Base-by-base conservation (phyloP, 768 basidiomycete species). In the Phallus indusiatus region DNA sequence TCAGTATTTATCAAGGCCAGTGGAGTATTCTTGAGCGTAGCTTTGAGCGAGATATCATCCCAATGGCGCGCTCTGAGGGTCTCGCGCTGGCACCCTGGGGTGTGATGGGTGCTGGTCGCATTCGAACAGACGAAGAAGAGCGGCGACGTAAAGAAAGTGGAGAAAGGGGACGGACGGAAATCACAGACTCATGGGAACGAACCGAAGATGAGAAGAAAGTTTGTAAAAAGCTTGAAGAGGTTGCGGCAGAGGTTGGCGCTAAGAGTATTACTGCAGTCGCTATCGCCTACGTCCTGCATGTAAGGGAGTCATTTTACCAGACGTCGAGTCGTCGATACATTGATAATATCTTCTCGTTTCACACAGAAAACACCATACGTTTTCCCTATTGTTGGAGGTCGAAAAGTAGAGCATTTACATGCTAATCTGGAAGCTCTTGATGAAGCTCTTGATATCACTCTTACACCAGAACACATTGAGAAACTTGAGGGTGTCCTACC, bases 1-100 rank as follows among this genome's bases (percentile, higher is more conserved):
- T 71, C 65, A 60, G 65, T 17, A 61, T 74, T 35, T 70, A 72
- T 50, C 71, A 75, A 59, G 73, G 71, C 14, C 55, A 64, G 17
- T 75, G 74, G 74, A 70, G 65, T 53, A 62, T 74, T 20, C 57
- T 73, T 22, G 55, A 67, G 60, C 71, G 74, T 16, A 71, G 72
- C 55, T 68, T 75, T 21, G 74, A 76, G 64, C 68, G 73, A 21
- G 74, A 76, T 11, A 72, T 75, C 57, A 65, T 75, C 8, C 73
- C 72, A 6, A 74, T 75, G 74, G 67, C 64, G 1, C 64, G 68
- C 5, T 50, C 63, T 9, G 69, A 70, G 20, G 68, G 68, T 20
- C 65, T 69, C 62, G 69, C 64, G 18, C 62, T 71, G n/a, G 70
- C 70, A 17, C 70, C 70, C 3, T 72, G 70, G 69, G 65, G 63